A percentile compares a stretch with the other conserved stretches of the same genome.
These are phyloP conservation scores for Trametopsis cervina DNA, from an alignment of 768 basidiomycete species.

Conservation along the genomic window DNA sequence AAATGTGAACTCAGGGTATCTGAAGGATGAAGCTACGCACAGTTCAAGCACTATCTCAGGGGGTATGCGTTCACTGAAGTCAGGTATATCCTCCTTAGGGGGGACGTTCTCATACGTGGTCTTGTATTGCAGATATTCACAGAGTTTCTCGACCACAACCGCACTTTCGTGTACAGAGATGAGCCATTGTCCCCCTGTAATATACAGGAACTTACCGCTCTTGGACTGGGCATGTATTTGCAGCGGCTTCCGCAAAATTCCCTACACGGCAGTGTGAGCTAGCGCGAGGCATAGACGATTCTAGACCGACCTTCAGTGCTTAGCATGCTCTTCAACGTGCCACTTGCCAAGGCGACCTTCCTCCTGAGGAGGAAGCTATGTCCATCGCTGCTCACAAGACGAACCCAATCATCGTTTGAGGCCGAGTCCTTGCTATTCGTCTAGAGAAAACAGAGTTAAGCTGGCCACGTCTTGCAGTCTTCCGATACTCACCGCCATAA, in stretches of 20 bases:
- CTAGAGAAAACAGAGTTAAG: no score
- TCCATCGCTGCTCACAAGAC: constrained; percentile 71
- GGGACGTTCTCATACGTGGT: constrained; percentile 64
- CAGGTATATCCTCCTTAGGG: constrained; percentile 75
- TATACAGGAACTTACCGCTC: constrained; percentile 50
- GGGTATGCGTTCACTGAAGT: constrained; percentile 76
- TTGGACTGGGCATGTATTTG: constrained; percentile 60
- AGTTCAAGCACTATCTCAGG: constrained; percentile 86
- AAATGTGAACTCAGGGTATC: not conserved
- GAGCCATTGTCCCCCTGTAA: no score
- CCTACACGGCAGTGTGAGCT: constrained; percentile 31
- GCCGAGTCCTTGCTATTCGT: constrained; percentile 1
- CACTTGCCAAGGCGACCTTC: constrained; percentile 70
- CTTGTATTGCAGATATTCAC: constrained; percentile 88
- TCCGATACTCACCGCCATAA: no score
- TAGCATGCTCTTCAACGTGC: constrained; percentile 77
- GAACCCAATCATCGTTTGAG: constrained; percentile 53
- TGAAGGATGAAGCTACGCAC: constrained; percentile 40
- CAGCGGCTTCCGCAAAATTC: constrained; percentile 67
- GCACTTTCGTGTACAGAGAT: constrained; percentile 25
- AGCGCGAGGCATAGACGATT: constrained; percentile 2
- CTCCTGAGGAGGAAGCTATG: constrained; percentile 74
- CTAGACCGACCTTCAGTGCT: constrained; percentile 54
- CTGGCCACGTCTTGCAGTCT: no score
- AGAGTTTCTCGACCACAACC: constrained; percentile 77